These are phyloP conservation scores for Suhomyces bribrorum DNA, from an alignment of 1,139 yeast genomes.

Conservation along the genomic window DNA sequence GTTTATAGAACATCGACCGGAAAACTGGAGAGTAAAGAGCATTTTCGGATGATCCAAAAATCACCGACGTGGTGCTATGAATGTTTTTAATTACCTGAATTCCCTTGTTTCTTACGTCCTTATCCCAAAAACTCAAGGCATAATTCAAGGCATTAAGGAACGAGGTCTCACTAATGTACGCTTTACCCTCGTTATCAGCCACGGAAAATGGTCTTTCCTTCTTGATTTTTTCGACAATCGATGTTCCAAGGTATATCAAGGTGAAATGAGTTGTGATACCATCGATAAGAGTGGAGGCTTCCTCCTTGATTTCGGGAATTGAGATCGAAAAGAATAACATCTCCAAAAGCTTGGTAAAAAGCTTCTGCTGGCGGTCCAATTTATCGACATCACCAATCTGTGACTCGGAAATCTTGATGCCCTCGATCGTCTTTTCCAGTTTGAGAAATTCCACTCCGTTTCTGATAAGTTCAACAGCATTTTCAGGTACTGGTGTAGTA, in stretches of 20 bases:
- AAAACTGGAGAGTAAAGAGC: conserved; percentile 74
- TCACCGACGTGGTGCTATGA: conserved; percentile 58
- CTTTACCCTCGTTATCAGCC: conserved; percentile 76
- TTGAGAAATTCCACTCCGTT: conserved; percentile 51
- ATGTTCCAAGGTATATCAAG: conserved; percentile 71
- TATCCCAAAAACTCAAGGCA: conserved; percentile 78
- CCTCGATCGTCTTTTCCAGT: conserved; percentile 41
- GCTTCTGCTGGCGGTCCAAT: conserved; percentile 60
- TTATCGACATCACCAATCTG: conserved; percentile 50
- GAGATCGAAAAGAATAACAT: conserved; percentile 75
- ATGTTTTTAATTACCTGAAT: conserved; percentile 63
- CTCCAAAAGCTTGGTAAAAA: conserved; percentile 62
- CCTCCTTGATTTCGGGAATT: conserved; percentile 69
- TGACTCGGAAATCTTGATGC: conserved; percentile 41
- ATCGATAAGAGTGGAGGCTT: conserved; percentile 61
- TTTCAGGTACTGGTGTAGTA: conserved; percentile 60
- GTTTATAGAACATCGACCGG: conserved; percentile 73
- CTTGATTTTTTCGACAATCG: conserved; percentile 69
- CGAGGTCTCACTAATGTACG: conserved; percentile 67
- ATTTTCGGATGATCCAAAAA: conserved; percentile 68
- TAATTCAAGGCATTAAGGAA: conserved; percentile 73
- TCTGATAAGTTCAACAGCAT: conserved; percentile 47
- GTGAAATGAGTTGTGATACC: conserved; percentile 80
- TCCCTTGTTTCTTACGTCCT: conserved; percentile 71
- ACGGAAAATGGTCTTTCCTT: conserved; percentile 72